phyloP scores from a whole-genome alignment of 345 rosid species.

The Acer saccharum region DNA sequence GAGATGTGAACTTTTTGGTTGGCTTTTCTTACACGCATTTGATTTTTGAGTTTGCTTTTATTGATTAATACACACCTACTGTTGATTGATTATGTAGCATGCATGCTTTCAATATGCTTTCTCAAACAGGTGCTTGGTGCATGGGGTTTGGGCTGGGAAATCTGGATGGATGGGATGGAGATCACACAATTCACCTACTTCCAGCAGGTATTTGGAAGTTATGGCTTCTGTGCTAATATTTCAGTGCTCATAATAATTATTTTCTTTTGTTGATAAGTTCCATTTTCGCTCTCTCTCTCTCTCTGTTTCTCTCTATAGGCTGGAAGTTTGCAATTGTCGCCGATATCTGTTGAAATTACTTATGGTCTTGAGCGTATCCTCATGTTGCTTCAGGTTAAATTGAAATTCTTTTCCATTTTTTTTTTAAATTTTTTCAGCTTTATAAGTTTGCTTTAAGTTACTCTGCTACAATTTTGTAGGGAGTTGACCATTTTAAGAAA shows the following conservation, averaged over 20 bases:
- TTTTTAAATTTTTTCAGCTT: slow-evolving; percentile 10
- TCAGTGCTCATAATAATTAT: neutral
- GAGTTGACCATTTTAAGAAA: slow-evolving; percentile 97
- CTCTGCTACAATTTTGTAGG: slow-evolving; percentile 44
- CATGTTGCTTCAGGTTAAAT: slow-evolving; percentile 91
- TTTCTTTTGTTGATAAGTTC: slow-evolving; percentile 9
- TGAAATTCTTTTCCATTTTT: slow-evolving; percentile 15
- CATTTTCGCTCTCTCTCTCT: slow-evolving; percentile 19
- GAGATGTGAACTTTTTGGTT: slow-evolving; percentile 4
- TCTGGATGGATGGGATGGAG: slow-evolving; percentile 99
- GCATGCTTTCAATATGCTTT: neutral
- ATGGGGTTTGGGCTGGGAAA: slow-evolving; percentile 99
- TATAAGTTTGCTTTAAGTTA: slow-evolving; percentile 32
- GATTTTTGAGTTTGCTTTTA: neutral
- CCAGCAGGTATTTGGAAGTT: slow-evolving; percentile 70
- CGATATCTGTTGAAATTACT: slow-evolving; percentile 95
- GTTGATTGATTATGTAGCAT: neutral
- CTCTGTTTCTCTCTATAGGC: slow-evolving; percentile 46
- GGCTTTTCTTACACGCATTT: slow-evolving; percentile 4
- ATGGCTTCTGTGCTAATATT: neutral
- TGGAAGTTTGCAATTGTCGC: slow-evolving; percentile 90
- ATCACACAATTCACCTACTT: slow-evolving; percentile 98
- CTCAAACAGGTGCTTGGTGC: slow-evolving; percentile 91
- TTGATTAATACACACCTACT: neutral
- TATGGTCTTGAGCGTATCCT: slow-evolving; percentile 97